Evolutionary conservation across 768 basidiomycete genomes (phyloP), one percentile per base, ranked within the genome.

Genomic region (Mycena latifolia): DNA sequence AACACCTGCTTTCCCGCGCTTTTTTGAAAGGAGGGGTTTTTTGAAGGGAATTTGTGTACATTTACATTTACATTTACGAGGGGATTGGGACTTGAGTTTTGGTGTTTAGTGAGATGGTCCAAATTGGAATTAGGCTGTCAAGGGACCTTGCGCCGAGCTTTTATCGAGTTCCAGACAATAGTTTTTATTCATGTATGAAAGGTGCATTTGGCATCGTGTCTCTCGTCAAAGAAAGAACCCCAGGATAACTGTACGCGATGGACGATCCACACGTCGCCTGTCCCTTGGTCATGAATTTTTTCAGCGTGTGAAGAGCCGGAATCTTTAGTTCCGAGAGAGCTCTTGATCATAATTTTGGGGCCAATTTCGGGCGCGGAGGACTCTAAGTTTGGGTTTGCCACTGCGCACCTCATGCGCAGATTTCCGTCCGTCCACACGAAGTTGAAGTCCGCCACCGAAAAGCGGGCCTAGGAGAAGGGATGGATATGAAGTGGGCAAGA

Each of bases 341-440:
- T 45, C 43, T n/a, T n/a, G n/a, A n/a, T n/a, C n/a, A 45, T 45
- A 45, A 45, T 45, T 45, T 45, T 39, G 43, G n/a, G 43, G 43
- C 43, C 43, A 45, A 45, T 45, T 45, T 45, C 43, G 31, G n/a
- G n/a, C n/a, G n/a, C n/a, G n/a, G n/a, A n/a, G n/a, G n/a, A n/a
- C n/a, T n/a, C n/a, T n/a, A n/a, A n/a, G n/a, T n/a, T n/a, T n/a
- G n/a, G n/a, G n/a, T n/a, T n/a, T n/a, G n/a, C n/a, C n/a, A n/a
- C n/a, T n/a, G n/a, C n/a, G n/a, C n/a, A n/a, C n/a, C n/a, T n/a
- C n/a, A n/a, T n/a, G n/a, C n/a, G n/a, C n/a, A n/a, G n/a, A n/a
- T n/a, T n/a, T n/a, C n/a, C n/a, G n/a, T n/a, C n/a, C n/a, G n/a
- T n/a, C n/a, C n/a, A n/a, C n/a, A n/a, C n/a, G n/a, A n/a, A n/a